Evolutionary conservation across 1,284 basidiomycete genomes (phyloP).

Genomic region (Ceratorhiza oryzae-sativae): DNA sequence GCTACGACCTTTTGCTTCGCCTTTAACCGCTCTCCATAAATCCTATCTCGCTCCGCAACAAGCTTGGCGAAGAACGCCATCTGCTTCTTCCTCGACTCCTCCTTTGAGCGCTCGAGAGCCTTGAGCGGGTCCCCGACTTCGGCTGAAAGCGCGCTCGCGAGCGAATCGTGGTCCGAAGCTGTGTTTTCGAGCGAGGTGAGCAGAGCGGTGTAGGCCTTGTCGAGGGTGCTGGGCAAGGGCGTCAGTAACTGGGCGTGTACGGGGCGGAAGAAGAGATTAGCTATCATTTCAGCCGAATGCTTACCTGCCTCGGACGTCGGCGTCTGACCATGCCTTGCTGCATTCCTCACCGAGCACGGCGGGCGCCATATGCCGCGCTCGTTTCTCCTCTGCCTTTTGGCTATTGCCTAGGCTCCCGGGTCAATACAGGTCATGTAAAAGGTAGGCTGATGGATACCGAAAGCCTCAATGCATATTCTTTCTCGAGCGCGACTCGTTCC

Average conservation of each 20-base stretch:
- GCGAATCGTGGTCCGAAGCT: conserved; percentile 71
- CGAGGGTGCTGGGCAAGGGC: conserved; percentile 62
- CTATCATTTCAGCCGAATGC: conserved; percentile 34
- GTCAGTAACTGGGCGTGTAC: neutral
- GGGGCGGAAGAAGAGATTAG: neutral
- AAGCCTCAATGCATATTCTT: conserved; percentile 75
- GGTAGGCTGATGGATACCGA: neutral
- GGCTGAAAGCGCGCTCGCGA: conserved; percentile 66
- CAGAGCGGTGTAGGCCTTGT: conserved; percentile 69
- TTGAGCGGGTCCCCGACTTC: conserved; percentile 72
- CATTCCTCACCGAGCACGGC: conserved; percentile 72
- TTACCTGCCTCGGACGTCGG: conserved; percentile 64
- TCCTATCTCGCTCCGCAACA: conserved; percentile 69
- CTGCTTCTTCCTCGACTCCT: conserved; percentile 75
- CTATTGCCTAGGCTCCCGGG: conserved; percentile 58
- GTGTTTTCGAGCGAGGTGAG: conserved; percentile 65
- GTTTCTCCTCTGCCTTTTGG: conserved; percentile 74
- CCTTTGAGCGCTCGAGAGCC: conserved; percentile 65
- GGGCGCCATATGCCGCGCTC: conserved; percentile 56
- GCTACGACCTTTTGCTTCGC: conserved; percentile 71
- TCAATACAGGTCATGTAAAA: neutral
- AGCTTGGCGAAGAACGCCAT: conserved; percentile 73
- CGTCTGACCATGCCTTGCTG: conserved; percentile 66
- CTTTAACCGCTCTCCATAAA: conserved; percentile 73
- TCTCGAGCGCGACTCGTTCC: conserved; percentile 70